Conservation (phyloP, 75 land plant genomes). For the Adiantum capillusveneris region DNA sequence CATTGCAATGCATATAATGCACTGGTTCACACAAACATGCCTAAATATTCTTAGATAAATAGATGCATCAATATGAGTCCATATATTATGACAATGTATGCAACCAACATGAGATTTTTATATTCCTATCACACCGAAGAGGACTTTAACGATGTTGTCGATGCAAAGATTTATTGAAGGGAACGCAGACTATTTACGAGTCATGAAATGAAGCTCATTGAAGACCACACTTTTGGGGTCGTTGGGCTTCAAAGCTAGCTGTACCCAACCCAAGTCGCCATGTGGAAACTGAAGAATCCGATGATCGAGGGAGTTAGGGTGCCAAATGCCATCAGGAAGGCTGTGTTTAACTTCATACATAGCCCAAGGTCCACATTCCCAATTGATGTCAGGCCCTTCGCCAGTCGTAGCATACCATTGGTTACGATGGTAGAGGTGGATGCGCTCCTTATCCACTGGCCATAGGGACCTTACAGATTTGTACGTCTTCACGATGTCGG, state of each 20-base stretch:
- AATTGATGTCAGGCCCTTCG: conserved; percentile 24
- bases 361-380: conserved; percentile 41
- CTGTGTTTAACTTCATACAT: conserved; percentile 26
- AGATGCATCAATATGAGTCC: too few species aligned
- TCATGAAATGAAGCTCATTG: conserved; percentile 38
- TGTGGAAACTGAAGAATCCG: conserved; percentile 27
- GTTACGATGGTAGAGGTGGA: conserved; percentile 31
- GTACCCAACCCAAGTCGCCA: conserved; percentile 44
- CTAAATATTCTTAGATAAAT: too few species aligned
- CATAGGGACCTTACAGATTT: conserved; percentile 40
- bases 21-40: too few species aligned
- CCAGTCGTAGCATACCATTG: conserved; percentile 39
- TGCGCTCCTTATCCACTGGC: conserved; percentile 22
- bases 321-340: conserved; percentile 27
- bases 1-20: too few species aligned
- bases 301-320: conserved; percentile 28
- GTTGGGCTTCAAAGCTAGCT: conserved; percentile 24
- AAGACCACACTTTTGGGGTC: conserved; percentile 35
- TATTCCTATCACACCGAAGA: too few species aligned
- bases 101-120: too few species aligned
- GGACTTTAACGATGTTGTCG: too few species aligned
- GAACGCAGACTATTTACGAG: conserved; percentile 9
- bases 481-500: conserved; percentile 17
- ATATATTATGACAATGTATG: too few species aligned
- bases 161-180: too few species aligned